Evolutionary conservation across 257 asterid species (phyloP).

Genomic region (Catharanthus roseus): DNA sequence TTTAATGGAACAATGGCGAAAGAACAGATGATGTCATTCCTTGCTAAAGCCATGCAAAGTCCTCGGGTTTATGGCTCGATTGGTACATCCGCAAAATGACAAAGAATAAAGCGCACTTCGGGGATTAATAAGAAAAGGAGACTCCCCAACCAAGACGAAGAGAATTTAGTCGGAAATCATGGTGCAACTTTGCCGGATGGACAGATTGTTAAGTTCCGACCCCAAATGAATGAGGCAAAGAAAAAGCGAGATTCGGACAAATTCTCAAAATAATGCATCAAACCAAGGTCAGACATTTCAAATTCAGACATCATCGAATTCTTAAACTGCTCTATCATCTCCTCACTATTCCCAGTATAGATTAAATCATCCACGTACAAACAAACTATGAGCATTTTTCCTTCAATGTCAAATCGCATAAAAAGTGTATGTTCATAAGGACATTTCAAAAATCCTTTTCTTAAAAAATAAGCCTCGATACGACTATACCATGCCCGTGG

Average conservation of each 20-base stretch:
- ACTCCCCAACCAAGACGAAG: constrained; percentile 59
- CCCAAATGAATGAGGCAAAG: constrained; percentile 80
- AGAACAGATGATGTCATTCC: constrained; percentile 82
- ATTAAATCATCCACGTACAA: no score
- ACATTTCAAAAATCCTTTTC: no score
- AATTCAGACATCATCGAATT: no score
- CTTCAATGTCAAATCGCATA: no score
- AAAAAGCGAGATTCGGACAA: constrained; percentile 53
- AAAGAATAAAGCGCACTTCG: constrained; percentile 42
- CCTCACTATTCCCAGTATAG: no score
- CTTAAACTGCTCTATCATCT: no score
- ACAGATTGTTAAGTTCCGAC: constrained; percentile 55
- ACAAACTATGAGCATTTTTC: no score
- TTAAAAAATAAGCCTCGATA: no score
- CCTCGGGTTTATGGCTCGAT: constrained; percentile 68
- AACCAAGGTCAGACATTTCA: no score
- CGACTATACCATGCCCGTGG: no score
- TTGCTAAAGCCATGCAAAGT: constrained; percentile 81
- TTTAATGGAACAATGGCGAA: constrained; percentile 70
- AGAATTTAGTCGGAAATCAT: constrained; percentile 28
- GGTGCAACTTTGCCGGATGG: constrained; percentile 48
- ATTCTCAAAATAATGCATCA: constrained; percentile 53
- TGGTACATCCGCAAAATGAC: constrained; percentile 58
- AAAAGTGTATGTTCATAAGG: no score
- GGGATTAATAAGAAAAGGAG: constrained; percentile 69